Evolutionary conservation across 2,329 filamentous ascomycete species (phyloP).

Genomic region (Penicillium sp.): DNA sequence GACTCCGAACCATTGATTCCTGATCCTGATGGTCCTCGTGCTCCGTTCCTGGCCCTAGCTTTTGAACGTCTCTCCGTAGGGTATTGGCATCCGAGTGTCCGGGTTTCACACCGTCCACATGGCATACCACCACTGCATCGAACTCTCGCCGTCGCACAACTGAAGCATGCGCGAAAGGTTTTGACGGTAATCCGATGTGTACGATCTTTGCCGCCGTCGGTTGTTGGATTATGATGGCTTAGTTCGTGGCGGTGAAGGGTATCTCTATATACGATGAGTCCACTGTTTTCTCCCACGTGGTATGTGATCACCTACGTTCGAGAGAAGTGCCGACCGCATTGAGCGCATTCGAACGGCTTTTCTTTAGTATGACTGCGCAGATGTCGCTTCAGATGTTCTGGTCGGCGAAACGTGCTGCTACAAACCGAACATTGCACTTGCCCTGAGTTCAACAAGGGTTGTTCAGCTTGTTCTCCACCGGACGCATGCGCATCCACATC

Average conservation of each 20-base stretch:
- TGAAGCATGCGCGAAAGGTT: constrained; percentile 43
- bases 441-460: constrained; percentile 8
- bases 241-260: constrained; percentile 42
- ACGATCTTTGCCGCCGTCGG: constrained; percentile 34
- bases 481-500: neutral
- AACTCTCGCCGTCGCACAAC: constrained; percentile 41
- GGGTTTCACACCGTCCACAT: constrained; percentile 38
- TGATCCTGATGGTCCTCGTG: constrained; percentile 5
- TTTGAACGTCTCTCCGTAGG: constrained; percentile 41
- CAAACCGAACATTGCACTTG: constrained; percentile 37
- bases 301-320: constrained; percentile 34
- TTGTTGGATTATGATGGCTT: constrained; percentile 39
- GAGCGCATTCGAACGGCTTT: constrained; percentile 40
- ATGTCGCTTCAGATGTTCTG: constrained; percentile 45
- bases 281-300: neutral
- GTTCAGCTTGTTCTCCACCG: neutral
- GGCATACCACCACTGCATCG: constrained; percentile 40
- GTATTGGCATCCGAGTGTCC: constrained; percentile 40
- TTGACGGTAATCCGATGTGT: constrained; percentile 44
- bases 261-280: constrained; percentile 27
- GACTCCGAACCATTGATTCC: constrained; percentile 9
- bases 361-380: constrained; percentile 43
- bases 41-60: constrained; percentile 24
- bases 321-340: constrained; percentile 44
- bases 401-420: constrained; percentile 39